Base-by-base conservation (phyloP, 179 eudicot genomes). In the Amaranthus tricolor region DNA sequence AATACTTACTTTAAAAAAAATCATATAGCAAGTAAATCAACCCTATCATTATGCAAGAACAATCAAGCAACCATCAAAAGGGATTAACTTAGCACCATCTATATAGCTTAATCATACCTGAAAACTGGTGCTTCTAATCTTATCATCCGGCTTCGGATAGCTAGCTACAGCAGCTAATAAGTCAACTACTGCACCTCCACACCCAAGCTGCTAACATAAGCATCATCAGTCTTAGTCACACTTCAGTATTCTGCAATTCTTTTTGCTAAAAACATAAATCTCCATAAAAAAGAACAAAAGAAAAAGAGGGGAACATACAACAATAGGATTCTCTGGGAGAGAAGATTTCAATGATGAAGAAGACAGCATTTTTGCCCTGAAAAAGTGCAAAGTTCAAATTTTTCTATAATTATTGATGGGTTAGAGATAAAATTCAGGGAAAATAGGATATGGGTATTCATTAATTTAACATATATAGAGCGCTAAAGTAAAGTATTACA, bases 71-170 rank as follows among this genome's bases (percentile, higher is more conserved):
- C 21, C 3, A 14, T 16, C 21, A 44, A 66, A 11, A 10, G 40
- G 21, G 15, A 10, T 7, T 55, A 48, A n/a, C 11, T 66, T 66
- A 66, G 44, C 58, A 20, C 7, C 7, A 68, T 19, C 13, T 5
- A 66, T 66, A 66, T 0, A 51, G 19, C 9, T 40, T 31, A 11
- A 14, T 7, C 20, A 44, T 59, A 93, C 98, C 97, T 88, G 89
- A 82, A 86, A 81, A 83, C 90, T 90, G 70, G 92, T 94, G 87
- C 89, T 94, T 78, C 97, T 81, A 71, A 88, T 90, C 88, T 94
- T 94, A 45, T 92, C 98, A 77, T 94, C 96, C 0, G 98, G 98
- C 55, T 90, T 84, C 40, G 97, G 98, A 80, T 78, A 94, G 74
- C 86, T 72, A 62, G 82, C 88, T 52, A 94, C 98, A 9, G 92